These are phyloP conservation scores for Kluyveromyces sp. DNA, from an alignment of 1,139 yeast genomes.

Conservation along the genomic window DNA sequence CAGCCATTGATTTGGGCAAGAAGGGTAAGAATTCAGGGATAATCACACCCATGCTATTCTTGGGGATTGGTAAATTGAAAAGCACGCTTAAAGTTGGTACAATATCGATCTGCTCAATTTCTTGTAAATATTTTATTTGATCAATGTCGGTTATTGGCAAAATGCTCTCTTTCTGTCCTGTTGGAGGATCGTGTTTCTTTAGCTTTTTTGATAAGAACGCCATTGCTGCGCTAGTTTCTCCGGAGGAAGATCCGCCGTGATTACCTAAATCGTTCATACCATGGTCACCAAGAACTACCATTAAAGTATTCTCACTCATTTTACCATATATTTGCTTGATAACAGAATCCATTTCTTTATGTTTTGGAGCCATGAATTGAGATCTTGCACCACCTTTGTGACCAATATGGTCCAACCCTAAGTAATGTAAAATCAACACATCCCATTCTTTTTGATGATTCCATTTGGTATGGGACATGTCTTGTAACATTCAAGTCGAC, in stretches of 20 bases:
- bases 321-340: slow-evolving; percentile 45
- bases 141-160: slow-evolving; percentile 36
- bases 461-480: slow-evolving; percentile 41
- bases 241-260: slow-evolving; percentile 90
- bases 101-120: slow-evolving; percentile 72
- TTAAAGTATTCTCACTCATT: slow-evolving; percentile 49
- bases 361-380: slow-evolving; percentile 71
- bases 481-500: slow-evolving; percentile 92
- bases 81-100: slow-evolving; percentile 78
- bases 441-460: slow-evolving; percentile 59
- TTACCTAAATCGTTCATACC: slow-evolving; percentile 89
- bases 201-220: slow-evolving; percentile 60
- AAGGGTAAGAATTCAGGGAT: slow-evolving; percentile 49
- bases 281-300: slow-evolving; percentile 86
- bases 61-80: slow-evolving; percentile 76
- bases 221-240: slow-evolving; percentile 86
- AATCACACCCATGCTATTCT: slow-evolving; percentile 72
- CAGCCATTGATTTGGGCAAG: slow-evolving; percentile 39
- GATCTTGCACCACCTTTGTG: slow-evolving; percentile 92
- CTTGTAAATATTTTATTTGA: slow-evolving; percentile 45
- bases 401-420: slow-evolving; percentile 95
- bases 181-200: slow-evolving; percentile 20
- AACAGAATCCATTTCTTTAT: slow-evolving; percentile 73
- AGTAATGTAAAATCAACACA: slow-evolving; percentile 75
- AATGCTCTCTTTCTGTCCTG: slow-evolving; percentile 25